Conservation (phyloP, 768 basidiomycete species). For the Psilocybe cyanescens region DNA sequence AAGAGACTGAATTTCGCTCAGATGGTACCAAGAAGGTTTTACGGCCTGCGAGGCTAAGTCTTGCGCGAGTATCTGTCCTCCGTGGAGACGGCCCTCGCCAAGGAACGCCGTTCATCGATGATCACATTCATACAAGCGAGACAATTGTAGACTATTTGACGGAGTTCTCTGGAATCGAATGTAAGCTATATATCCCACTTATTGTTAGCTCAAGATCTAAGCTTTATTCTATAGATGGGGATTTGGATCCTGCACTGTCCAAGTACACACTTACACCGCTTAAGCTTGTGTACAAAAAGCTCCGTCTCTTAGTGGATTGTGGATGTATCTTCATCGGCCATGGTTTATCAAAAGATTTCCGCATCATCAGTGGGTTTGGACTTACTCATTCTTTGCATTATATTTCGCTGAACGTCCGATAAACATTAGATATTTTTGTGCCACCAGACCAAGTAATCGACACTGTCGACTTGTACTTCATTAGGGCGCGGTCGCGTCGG, state of each 20-base stretch:
- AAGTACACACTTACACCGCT: conserved; percentile 90
- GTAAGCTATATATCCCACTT: conserved; percentile 45
- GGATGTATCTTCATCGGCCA: conserved; percentile 98
- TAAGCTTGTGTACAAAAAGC: conserved; percentile 98
- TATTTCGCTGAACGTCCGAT: not conserved
- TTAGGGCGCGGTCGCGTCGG: conserved; percentile 80
- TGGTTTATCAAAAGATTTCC: conserved; percentile 95
- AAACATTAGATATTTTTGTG: conserved; percentile 82
- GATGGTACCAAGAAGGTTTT: conserved; percentile 94
- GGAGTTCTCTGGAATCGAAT: conserved; percentile 94
- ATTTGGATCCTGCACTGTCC: conserved; percentile 85
- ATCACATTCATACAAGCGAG: conserved; percentile 97
- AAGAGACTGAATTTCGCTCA: conserved; percentile 93
- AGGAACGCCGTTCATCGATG: conserved; percentile 94
- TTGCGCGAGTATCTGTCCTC: conserved; percentile 94
- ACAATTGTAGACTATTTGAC: conserved; percentile 96
- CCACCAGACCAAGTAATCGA: conserved; percentile 96
- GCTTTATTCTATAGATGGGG: conserved; percentile 65
- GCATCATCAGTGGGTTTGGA: conserved; percentile 86
- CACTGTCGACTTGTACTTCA: conserved; percentile 95
- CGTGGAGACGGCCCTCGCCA: conserved; percentile 82
- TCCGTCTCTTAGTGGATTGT: conserved; percentile 88
- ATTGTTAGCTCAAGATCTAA: not conserved
- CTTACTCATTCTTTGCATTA: not conserved
- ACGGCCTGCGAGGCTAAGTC: conserved; percentile 86